Evolutionary conservation across 2,329 filamentous ascomycete genomes (phyloP).

Genomic region (Trichoderma guizhouense): DNA sequence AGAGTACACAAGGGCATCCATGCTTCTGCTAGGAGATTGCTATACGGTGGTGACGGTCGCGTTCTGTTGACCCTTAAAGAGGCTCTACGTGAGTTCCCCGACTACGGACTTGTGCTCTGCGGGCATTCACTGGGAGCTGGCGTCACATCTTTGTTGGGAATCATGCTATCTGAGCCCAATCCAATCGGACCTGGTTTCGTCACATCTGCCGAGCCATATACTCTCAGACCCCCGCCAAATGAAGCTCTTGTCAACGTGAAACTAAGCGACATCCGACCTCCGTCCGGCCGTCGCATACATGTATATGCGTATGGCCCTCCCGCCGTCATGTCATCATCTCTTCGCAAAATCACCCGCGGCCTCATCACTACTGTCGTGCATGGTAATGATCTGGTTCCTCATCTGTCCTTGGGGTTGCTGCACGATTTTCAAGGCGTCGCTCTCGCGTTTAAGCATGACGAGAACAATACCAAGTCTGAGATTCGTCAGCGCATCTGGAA

Average conservation of each 20-base stretch:
- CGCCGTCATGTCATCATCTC: conserved; percentile 65
- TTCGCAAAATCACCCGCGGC: conserved; percentile 67
- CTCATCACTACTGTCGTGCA: conserved; percentile 73
- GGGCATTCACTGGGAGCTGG: conserved; percentile 68
- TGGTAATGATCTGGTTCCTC: conserved; percentile 70
- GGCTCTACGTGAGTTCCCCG: conserved; percentile 62
- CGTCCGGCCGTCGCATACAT: conserved; percentile 67
- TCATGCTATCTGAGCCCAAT: conserved; percentile 66
- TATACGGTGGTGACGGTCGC: conserved; percentile 64
- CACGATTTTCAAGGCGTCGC: conserved; percentile 73
- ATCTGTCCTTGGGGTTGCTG: conserved; percentile 67
- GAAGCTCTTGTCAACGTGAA: conserved; percentile 27
- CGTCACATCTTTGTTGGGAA: conserved; percentile 66
- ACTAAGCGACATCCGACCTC: conserved; percentile 49
- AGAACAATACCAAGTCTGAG: conserved; percentile 63
- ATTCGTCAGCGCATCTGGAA: conserved; percentile 65
- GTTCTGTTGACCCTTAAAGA: conserved; percentile 64
- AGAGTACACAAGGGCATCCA: conserved; percentile 74
- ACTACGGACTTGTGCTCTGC: conserved; percentile 67
- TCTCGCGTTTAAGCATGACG: conserved; percentile 69
- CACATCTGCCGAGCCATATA: conserved; percentile 52
- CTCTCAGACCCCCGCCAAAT: conserved; percentile 38
- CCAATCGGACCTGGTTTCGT: conserved; percentile 56
- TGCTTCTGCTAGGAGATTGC: conserved; percentile 63
- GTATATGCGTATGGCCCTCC: conserved; percentile 78